A percentile compares a stretch with the other conserved stretches of the same genome.
These are phyloP conservation scores for Cordyceps javanica DNA, from an alignment of 2,329 filamentous ascomycete species.

Conservation along the genomic window DNA sequence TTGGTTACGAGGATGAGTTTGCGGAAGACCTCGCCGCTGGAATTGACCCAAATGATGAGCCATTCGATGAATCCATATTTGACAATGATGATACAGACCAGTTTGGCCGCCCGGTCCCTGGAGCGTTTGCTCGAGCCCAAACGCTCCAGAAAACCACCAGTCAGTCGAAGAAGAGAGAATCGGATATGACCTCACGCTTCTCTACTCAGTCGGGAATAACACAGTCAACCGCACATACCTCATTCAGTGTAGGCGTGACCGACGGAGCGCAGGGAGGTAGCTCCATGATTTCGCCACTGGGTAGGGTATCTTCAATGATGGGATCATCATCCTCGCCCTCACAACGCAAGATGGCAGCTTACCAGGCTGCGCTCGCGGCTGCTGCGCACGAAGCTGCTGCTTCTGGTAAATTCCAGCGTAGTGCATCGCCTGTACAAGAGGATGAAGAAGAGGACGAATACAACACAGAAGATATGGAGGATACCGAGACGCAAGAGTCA, in stretches of 20 bases:
- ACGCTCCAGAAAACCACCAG: slow-evolving; percentile 34
- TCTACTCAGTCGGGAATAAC: slow-evolving; percentile 38
- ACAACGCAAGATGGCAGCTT: slow-evolving; percentile 46
- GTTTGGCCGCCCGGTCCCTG: slow-evolving; percentile 54
- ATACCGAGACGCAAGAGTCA: slow-evolving; percentile 20
- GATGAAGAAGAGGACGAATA: slow-evolving; percentile 16
- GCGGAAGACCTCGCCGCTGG: slow-evolving; percentile 37
- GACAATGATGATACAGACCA: slow-evolving; percentile 60
- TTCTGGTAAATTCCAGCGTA: slow-evolving; percentile 67
- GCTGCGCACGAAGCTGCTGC: slow-evolving; percentile 72
- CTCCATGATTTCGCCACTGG: slow-evolving; percentile 2
- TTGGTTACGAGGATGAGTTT: slow-evolving; percentile 41
- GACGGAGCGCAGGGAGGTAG: slow-evolving; percentile 14
- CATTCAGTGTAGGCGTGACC: slow-evolving; percentile 31
- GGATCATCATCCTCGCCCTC: background rate
- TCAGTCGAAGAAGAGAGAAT: slow-evolving; percentile 35
- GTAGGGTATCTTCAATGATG: background rate
- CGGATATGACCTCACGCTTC: slow-evolving; percentile 39
- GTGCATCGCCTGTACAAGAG: slow-evolving; percentile 37
- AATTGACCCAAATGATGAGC: slow-evolving; percentile 42
- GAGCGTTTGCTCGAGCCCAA: slow-evolving; percentile 49
- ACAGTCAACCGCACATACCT: slow-evolving; percentile 49
- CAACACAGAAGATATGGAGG: slow-evolving; percentile 6
- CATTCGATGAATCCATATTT: slow-evolving; percentile 69
- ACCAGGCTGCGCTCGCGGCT: slow-evolving; percentile 78